Conservation (phyloP, 495 filamentous ascomycete species). For the Penicillium flavigenum region DNA sequence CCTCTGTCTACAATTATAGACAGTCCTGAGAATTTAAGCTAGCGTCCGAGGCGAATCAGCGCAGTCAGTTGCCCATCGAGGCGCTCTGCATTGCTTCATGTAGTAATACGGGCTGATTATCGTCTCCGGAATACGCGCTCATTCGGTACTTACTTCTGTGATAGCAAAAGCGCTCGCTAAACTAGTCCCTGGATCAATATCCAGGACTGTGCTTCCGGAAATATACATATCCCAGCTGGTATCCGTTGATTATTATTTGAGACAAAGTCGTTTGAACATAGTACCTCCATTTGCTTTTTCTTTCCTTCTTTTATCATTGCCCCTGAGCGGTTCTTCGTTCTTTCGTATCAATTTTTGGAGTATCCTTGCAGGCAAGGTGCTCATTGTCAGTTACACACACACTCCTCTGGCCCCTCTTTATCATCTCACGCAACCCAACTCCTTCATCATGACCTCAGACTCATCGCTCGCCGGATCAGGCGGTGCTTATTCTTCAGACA, state of each 20-base stretch:
- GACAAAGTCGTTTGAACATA: constrained; percentile 11
- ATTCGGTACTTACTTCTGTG: constrained; percentile 12
- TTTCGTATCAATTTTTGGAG: constrained; percentile 6
- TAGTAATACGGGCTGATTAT: constrained; percentile 2
- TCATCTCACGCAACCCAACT: constrained; percentile 1
- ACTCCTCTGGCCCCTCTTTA: constrained; percentile 7
- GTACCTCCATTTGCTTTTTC: constrained; percentile 20
- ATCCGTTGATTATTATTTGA: constrained; percentile 9
- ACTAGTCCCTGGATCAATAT: neutral
- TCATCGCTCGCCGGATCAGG: constrained; percentile 31
- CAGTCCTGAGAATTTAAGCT: constrained; percentile 11
- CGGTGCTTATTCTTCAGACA: constrained; percentile 34
- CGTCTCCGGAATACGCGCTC: constrained; percentile 15
- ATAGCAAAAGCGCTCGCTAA: constrained; percentile 18
- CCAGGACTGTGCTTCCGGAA: neutral
- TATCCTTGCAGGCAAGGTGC: constrained; percentile 28
- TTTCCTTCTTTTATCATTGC: constrained; percentile 8
- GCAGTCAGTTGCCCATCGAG: neutral
- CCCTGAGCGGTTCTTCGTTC: constrained; percentile 13
- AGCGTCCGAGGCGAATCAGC: constrained; percentile 5
- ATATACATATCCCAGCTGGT: constrained; percentile 23
- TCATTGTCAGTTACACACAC: constrained; percentile 1
- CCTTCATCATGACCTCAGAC: constrained; percentile 28
- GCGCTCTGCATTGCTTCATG: constrained; percentile 6
- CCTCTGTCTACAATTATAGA: neutral